These are phyloP conservation scores for Cinchona pubescens DNA, from an alignment of 257 asterid species.

Conservation along the genomic window DNA sequence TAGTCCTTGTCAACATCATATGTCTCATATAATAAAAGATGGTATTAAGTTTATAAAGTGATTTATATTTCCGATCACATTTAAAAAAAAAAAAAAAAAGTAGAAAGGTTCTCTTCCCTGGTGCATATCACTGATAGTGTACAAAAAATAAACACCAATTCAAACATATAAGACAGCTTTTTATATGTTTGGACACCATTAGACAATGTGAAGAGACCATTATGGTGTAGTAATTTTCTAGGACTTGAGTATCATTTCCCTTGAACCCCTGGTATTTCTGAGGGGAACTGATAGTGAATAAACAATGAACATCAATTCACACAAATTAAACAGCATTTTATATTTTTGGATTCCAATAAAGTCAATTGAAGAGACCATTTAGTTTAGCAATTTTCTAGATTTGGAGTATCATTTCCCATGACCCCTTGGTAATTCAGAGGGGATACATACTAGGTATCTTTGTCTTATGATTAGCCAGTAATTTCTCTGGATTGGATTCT, in stretches of 20 bases:
- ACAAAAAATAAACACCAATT: background rate
- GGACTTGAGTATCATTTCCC: background rate
- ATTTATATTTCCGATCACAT: background rate
- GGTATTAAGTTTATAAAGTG: background rate
- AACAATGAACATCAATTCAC: background rate
- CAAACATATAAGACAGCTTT: too few relatives aligned
- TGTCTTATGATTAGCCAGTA: background rate
- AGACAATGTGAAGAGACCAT: too few relatives aligned
- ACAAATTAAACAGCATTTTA: too few relatives aligned
- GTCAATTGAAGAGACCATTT: background rate
- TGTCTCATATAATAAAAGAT: too few relatives aligned
- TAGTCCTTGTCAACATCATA: too few relatives aligned
- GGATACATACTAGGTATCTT: background rate
- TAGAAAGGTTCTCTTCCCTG: background rate
- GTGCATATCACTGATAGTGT: background rate
- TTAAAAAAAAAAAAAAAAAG: too few relatives aligned
- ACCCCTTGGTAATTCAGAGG: background rate
- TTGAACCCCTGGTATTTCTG: background rate
- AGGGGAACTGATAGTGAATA: background rate
- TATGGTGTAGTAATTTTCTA: background rate
- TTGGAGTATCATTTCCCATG: background rate
- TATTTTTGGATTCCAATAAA: too few relatives aligned
- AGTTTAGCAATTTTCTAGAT: background rate
- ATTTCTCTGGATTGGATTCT: background rate
- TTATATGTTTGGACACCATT: too few relatives aligned